Evolutionary conservation across 2,329 filamentous ascomycete species (phyloP).

Genomic region (Fusarium citri): DNA sequence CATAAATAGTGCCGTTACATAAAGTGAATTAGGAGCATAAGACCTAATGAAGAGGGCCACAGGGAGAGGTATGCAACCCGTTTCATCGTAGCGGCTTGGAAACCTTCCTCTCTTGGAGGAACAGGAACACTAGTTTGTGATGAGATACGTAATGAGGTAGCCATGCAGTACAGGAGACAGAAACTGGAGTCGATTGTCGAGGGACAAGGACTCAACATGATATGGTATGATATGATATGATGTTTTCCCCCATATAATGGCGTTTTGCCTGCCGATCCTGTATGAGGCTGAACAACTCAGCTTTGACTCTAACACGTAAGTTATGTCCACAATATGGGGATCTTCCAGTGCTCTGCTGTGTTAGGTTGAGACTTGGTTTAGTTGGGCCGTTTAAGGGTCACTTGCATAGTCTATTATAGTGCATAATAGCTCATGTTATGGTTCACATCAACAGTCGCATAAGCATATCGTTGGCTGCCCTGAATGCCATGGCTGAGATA

Average conservation of each 20-base stretch:
- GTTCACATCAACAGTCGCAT: background rate
- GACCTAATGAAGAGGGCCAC: background rate
- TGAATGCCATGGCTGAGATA: constrained; percentile 20
- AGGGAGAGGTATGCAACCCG: constrained; percentile 21
- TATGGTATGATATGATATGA: background rate
- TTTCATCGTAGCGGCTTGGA: constrained; percentile 8
- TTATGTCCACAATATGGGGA: background rate
- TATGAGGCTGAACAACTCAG: background rate
- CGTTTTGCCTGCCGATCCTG: background rate
- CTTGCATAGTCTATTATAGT: background rate
- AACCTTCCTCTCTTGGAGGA: background rate
- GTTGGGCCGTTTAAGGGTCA: constrained; percentile 21
- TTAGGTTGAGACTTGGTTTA: background rate
- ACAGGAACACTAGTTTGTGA: constrained; percentile 2
- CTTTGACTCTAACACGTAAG: background rate
- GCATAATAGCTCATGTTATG: background rate
- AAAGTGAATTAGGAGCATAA: constrained; percentile 6
- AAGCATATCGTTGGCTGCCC: background rate
- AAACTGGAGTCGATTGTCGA: background rate
- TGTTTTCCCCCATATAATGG: background rate
- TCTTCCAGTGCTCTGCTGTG: background rate
- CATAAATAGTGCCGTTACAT: constrained; percentile 15
- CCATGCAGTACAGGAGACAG: background rate
- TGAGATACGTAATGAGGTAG: background rate
- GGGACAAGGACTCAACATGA: background rate